Conservation (phyloP, 441 rosid species). For the Bruguiera hainesii region DNA sequence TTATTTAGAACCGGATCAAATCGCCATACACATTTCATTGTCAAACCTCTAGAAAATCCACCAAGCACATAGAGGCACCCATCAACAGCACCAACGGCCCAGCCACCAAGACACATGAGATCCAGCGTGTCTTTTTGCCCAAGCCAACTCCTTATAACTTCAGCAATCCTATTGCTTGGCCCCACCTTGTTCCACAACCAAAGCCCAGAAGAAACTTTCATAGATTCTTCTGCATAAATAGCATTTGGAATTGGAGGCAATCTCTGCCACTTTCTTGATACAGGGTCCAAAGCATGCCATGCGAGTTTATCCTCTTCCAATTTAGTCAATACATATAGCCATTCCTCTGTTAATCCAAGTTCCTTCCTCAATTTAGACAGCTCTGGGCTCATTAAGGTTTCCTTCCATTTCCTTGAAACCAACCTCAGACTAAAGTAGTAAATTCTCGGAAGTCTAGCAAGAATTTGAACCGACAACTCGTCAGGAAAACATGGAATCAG, state of each 20-base stretch:
- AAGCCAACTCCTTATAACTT: conserved; percentile 63
- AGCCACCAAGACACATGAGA: conserved; percentile 65
- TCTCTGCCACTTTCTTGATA: conserved; percentile 70
- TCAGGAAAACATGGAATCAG: conserved; percentile 67
- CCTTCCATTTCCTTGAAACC: conserved; percentile 70
- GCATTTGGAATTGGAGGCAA: conserved; percentile 68
- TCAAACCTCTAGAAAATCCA: conserved; percentile 60
- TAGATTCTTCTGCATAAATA: conserved; percentile 45
- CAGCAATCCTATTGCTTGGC: conserved; percentile 53
- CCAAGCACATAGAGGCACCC: conserved; percentile 84
- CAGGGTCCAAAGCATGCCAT: conserved; percentile 87
- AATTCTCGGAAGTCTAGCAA: conserved; percentile 57
- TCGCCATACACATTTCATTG: conserved; percentile 66
- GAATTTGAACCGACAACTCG: conserved; percentile 57
- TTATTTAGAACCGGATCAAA: conserved; percentile 60
- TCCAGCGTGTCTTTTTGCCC: conserved; percentile 50
- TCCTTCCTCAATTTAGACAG: conserved; percentile 64
- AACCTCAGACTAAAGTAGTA: conserved; percentile 46
- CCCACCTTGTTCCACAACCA: conserved; percentile 45
- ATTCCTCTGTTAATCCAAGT: conserved; percentile 70
- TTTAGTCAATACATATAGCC: conserved; percentile 81
- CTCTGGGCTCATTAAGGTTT: conserved; percentile 50
- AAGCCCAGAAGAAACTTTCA: conserved; percentile 41
- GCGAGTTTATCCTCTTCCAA: conserved; percentile 55
- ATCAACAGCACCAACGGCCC: conserved; percentile 68